A percentile compares a stretch with the other conserved stretches of the same genome.
phyloP scores from a whole-genome alignment of 139 green algal species.

The Tetraselmis chui region DNA sequence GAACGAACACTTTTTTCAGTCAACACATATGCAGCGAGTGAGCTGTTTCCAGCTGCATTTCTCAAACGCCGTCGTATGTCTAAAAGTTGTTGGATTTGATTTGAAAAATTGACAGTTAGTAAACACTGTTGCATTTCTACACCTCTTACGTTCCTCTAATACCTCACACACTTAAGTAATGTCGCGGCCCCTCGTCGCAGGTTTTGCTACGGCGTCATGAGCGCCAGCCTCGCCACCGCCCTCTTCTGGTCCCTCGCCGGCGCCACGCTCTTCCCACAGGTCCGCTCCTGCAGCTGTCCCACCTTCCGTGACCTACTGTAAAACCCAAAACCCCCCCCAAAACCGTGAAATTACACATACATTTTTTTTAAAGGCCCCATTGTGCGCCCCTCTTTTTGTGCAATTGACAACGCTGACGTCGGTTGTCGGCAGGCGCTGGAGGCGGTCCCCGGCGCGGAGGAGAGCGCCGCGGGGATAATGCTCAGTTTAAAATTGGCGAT shows the following conservation, averaged over 20 bases:
- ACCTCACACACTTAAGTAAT: too few relatives aligned
- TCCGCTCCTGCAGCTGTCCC: background rate
- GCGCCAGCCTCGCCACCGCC: slow-evolving; percentile 68
- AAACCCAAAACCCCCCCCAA: background rate
- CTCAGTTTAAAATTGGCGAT: slow-evolving; percentile 72
- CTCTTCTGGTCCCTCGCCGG: slow-evolving; percentile 66
- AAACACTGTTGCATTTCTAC: too few relatives aligned
- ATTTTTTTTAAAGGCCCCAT: background rate
- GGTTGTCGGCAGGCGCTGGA: background rate
- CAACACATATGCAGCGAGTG: too few relatives aligned
- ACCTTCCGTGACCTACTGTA: background rate
- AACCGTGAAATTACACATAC: background rate
- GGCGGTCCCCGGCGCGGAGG: slow-evolving; percentile 22
- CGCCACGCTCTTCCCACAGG: slow-evolving; percentile 39
- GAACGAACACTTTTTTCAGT: too few relatives aligned
- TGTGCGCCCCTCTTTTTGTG: too few relatives aligned
- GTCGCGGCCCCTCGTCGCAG: too few relatives aligned
- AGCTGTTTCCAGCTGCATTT: too few relatives aligned
- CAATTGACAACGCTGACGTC: too few relatives aligned
- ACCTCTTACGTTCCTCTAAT: too few relatives aligned
- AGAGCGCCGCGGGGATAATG: slow-evolving; percentile 38
- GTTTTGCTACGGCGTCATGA: slow-evolving; percentile 88
- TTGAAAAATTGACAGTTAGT: too few relatives aligned
- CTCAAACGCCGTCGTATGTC: too few relatives aligned
- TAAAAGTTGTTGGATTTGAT: too few relatives aligned